Percentiles rank a stretch among this genome's conserved stretches.
Conservation (phyloP, 495 filamentous ascomycete genomes). For the Ascodesmis nigricans region DNA sequence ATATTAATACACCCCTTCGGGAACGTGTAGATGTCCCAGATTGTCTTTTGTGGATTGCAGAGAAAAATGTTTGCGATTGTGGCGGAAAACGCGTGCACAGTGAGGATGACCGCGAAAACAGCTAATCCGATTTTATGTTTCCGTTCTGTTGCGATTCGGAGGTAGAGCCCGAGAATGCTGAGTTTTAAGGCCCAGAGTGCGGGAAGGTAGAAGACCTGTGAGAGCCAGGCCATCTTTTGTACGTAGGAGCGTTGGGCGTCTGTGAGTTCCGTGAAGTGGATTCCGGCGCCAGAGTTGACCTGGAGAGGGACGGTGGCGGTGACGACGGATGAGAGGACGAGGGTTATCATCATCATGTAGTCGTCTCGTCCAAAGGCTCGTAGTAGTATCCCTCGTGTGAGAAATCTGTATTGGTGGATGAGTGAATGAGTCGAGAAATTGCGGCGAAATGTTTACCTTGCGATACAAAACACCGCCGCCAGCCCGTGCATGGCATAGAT, state of each 20-base stretch:
- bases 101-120: neutral
- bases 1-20: slow-evolving; percentile 7
- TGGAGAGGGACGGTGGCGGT: slow-evolving; percentile 1
- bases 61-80: neutral
- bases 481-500: too few relatives aligned
- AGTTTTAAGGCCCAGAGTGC: slow-evolving; percentile 1
- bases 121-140: neutral
- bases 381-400: too few relatives aligned
- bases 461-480: too few relatives aligned
- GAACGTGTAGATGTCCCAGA: slow-evolving; percentile 7
- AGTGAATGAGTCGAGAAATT: too few relatives aligned
- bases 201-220: slow-evolving; percentile 5
- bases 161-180: slow-evolving; percentile 2
- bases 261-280: neutral
- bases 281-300: slow-evolving; percentile 2
- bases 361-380: too few relatives aligned
- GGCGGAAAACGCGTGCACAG: neutral
- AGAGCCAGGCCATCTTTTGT: slow-evolving; percentile 3
- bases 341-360: too few relatives aligned
- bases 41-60: slow-evolving; percentile 1
- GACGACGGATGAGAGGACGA: too few relatives aligned
- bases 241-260: neutral
- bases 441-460: too few relatives aligned
- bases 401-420: too few relatives aligned
- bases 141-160: neutral